Evolutionary conservation across 805 yeast species (phyloP), one percentile per base, ranked within the genome.

Genomic region (Saccharomycopsis lassenensis): DNA sequence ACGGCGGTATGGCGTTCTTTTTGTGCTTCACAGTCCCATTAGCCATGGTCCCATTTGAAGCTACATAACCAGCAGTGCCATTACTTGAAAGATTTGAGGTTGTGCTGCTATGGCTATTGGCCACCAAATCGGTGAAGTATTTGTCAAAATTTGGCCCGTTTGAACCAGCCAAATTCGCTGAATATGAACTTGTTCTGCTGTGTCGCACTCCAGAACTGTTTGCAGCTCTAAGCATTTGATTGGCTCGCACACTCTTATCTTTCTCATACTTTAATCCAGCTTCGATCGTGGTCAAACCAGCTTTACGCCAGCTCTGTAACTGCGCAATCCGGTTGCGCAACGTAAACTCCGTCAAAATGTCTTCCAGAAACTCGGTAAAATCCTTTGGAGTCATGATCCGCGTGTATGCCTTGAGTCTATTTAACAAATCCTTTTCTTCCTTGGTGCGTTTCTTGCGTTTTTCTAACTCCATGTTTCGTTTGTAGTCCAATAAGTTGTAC

Each of bases 291-390:
- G 86, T 80, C 33, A 91, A 71, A 4, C 99, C 99, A 54, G 84
- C 79, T 33, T 77, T 69, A 45, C 99, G 71, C 85, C 95, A 93
- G 52, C 80, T 89, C 57, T 91, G 98, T 21, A 93, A 61, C 57
- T 86, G 95, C 35, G 79, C 81, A 33, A 91, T 86, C 44, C 93
- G 71, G 24, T 77, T 69, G 39, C 96, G 67, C 46, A 83, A 75
- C 47, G 74, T 76, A 35, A 84, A 67, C 57, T 91, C 98, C 8
- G 74, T 73, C 29, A 85, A 48, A 44, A 86, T 67, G 52, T 82
- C 94, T 22, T 69, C 73, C 3, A 77, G 61, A 50, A 91, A 85
- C 3, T 65, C 71, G 29, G 74, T 78, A 56, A 79, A 91, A 61
- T 91, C 98, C 22, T 69, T 65, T 3, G 84, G 76, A 1, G 86